Base-by-base conservation (phyloP, 176 grass and related monocot genomes). In the Melocanna baccifera region DNA sequence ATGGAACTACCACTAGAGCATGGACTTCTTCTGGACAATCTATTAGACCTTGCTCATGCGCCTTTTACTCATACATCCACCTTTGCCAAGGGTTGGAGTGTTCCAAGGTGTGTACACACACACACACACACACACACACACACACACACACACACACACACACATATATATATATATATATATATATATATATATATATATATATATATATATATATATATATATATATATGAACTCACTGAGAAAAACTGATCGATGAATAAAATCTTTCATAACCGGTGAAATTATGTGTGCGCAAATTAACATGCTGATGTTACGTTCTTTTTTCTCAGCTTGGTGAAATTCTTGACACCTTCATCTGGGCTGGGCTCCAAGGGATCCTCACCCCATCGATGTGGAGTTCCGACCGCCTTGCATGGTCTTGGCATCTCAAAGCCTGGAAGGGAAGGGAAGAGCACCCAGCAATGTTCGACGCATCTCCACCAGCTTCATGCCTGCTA, bases 301-400 rank as follows among this genome's bases (percentile, higher is more conserved):
- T 23, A 75, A 41, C 37, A 47, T 86, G 16, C 30, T 85, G 34
- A 77, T 55, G 5, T 26, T 14, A 4, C 63, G 4, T 82, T 80
- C 2, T 11, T 61, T 75, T 29, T 22, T 86, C 12, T 41, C 91
- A 99, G 96, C 59, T 56, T 99, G 78, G 93, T 99, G 77, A 99
- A 99, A 62, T 99, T 99, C 74, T 87, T 99, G 45, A 94, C 93
- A 78, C 93, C 96, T 56, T 37, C 90, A 67, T 99, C 96, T 88
- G 96, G 96, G 47, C 96, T 88, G 96, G 96, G 47, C 88, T 99
- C 55, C 83, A 94, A 74, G 96, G 96, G 96, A 99, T 75, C 96
- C 96, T 62, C 96, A 99, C 56, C 96, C 96, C 11, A 99, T 99
- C 18, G 91, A 99, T 78, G 96, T 99, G 96, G 96, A 99, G 61